phyloP scores from a whole-genome alignment of 2,329 filamentous ascomycete genomes.

The Pseudogymnoascus sp. region DNA sequence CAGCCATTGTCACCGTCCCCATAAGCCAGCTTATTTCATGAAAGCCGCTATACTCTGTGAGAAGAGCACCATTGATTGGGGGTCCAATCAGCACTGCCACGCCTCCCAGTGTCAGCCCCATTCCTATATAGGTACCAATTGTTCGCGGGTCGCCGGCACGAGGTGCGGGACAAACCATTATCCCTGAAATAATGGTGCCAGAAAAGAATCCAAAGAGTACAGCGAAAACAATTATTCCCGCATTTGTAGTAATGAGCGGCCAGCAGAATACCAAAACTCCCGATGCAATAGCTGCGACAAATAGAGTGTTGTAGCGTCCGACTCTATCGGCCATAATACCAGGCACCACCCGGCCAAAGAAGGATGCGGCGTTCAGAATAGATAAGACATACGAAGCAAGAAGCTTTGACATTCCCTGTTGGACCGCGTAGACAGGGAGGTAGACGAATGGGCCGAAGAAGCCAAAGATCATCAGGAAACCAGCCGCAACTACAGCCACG shows the following conservation, averaged over 20 bases:
- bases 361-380: constrained; percentile 19
- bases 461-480: constrained; percentile 36
- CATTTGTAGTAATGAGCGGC: constrained; percentile 14
- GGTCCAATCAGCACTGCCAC: constrained; percentile 60
- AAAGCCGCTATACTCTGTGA: constrained; percentile 42
- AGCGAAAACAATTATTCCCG: constrained; percentile 43
- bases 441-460: constrained; percentile 22
- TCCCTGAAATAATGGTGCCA: constrained; percentile 66
- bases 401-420: constrained; percentile 21
- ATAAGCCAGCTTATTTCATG: constrained; percentile 22
- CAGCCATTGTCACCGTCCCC: constrained; percentile 21
- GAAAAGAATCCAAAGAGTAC: constrained; percentile 74
- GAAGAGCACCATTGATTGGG: constrained; percentile 60
- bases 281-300: constrained; percentile 14
- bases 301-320: constrained; percentile 31
- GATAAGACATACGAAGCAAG: constrained; percentile 22
- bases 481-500: constrained; percentile 33
- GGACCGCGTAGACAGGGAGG: constrained; percentile 18
- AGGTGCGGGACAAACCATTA: constrained; percentile 24
- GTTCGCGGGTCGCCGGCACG: constrained; percentile 53
- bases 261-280: constrained; percentile 15
- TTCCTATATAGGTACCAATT: constrained; percentile 64
- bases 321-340: constrained; percentile 17
- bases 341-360: constrained; percentile 20
- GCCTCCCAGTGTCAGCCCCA: constrained; percentile 54